Percentiles rank a stretch among this genome's conserved stretches.
phyloP scores from a whole-genome alignment of 192 early-diverging fungal species.

The Physocladia obscura region DNA sequence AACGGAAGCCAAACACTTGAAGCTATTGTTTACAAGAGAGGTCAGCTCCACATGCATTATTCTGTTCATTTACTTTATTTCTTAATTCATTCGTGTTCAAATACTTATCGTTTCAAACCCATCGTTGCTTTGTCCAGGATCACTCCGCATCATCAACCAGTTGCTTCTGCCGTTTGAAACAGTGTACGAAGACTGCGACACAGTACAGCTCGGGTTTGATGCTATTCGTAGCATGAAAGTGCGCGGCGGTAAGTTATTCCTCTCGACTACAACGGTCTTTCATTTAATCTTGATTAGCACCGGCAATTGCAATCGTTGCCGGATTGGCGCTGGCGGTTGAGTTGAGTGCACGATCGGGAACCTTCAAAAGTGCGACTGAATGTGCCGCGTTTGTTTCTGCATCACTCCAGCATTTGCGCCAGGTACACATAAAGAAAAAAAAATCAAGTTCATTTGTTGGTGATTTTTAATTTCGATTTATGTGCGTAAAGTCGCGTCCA shows the following conservation, averaged over 20 bases:
- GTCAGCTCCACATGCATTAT: neutral
- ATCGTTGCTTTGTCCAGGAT: slow-evolving; percentile 25
- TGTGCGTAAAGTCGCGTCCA: slow-evolving; percentile 88
- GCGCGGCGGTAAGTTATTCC: slow-evolving; percentile 45
- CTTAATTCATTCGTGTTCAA: too few relatives aligned
- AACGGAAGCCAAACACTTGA: neutral
- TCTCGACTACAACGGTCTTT: neutral
- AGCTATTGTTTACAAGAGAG: slow-evolving; percentile 19
- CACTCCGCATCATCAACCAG: slow-evolving; percentile 85
- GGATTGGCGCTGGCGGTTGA: slow-evolving; percentile 88
- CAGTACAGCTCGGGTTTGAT: slow-evolving; percentile 71
- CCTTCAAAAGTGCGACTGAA: slow-evolving; percentile 34
- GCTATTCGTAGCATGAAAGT: slow-evolving; percentile 91
- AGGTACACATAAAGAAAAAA: too few relatives aligned
- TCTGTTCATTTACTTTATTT: neutral
- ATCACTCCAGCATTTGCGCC: slow-evolving; percentile 65
- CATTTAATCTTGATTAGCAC: slow-evolving; percentile 52
- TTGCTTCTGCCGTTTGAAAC: slow-evolving; percentile 83
- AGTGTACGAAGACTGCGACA: slow-evolving; percentile 68
- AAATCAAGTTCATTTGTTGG: too few relatives aligned
- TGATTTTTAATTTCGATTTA: too few relatives aligned
- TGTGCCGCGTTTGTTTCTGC: slow-evolving; percentile 53
- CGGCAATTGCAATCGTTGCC: slow-evolving; percentile 96
- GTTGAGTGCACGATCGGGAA: slow-evolving; percentile 29
- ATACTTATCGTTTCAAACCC: neutral